A percentile compares a stretch with the other conserved stretches of the same genome.
phyloP scores from a whole-genome alignment of 2,329 filamentous ascomycete species.

The Venturia oleaginea region DNA sequence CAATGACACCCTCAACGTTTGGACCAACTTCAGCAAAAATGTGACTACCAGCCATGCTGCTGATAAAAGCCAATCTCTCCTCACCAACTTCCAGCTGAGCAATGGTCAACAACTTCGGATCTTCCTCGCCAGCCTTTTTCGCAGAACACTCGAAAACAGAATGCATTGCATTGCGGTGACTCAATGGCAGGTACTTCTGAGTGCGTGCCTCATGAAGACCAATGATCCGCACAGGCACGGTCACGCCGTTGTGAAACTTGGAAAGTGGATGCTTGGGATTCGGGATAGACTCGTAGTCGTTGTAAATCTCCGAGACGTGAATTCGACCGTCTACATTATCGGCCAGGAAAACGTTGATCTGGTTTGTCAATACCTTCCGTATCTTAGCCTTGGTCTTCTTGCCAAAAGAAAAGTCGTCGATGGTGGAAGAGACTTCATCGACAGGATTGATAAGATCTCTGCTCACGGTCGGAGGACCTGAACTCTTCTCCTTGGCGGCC shows the following conservation, averaged over 20 bases:
- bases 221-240: slow-evolving; percentile 58
- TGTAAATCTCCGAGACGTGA: slow-evolving; percentile 83
- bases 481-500: slow-evolving; percentile 24
- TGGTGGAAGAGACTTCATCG: slow-evolving; percentile 52
- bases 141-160: slow-evolving; percentile 78
- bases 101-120: slow-evolving; percentile 58
- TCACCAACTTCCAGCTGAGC: slow-evolving; percentile 65
- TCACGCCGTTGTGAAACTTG: slow-evolving; percentile 61
- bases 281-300: slow-evolving; percentile 76
- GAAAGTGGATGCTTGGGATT: slow-evolving; percentile 73
- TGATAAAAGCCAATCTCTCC: slow-evolving; percentile 74
- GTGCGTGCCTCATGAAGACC: slow-evolving; percentile 85
- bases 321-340: slow-evolving; percentile 88
- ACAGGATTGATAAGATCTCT: slow-evolving; percentile 49
- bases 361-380: slow-evolving; percentile 78
- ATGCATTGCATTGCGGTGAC: slow-evolving; percentile 70
- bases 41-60: slow-evolving; percentile 71
- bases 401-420: slow-evolving; percentile 68
- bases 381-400: slow-evolving; percentile 67
- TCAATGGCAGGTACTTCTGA: slow-evolving; percentile 84
- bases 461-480: slow-evolving; percentile 24
- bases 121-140: slow-evolving; percentile 54
- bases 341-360: slow-evolving; percentile 81
- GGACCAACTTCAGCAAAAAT: slow-evolving; percentile 90
- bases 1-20: slow-evolving; percentile 74